Evolutionary conservation across 2,329 filamentous ascomycete genomes (phyloP).

Genomic region (Didymella glomerata): DNA sequence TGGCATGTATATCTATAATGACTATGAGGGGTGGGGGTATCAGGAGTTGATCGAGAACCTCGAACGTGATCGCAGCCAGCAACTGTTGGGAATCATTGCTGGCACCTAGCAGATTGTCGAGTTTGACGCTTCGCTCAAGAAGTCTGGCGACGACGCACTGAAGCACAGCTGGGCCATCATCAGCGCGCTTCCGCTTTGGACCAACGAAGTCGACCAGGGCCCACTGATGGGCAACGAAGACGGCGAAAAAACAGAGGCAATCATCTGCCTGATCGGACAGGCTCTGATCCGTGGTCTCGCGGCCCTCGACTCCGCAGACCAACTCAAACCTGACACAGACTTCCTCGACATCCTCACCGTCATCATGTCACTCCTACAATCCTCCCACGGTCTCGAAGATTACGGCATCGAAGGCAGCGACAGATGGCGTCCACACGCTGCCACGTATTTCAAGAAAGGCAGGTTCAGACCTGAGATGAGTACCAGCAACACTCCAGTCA

Average conservation of each 20-base stretch:
- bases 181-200: conserved; percentile 22
- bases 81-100: background rate
- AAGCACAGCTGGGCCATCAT: conserved; percentile 23
- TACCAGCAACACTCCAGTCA: background rate
- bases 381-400: background rate
- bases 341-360: conserved; percentile 12
- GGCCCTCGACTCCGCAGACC: conserved; percentile 21
- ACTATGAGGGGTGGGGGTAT: conserved; percentile 26
- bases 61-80: conserved; percentile 1
- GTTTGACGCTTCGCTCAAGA: conserved; percentile 24
- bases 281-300: conserved; percentile 23
- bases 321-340: conserved; percentile 24
- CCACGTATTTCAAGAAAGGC: background rate
- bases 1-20: conserved; percentile 30
- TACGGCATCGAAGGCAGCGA: background rate
- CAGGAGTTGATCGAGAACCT: conserved; percentile 29
- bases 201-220: conserved; percentile 22
- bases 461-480: background rate
- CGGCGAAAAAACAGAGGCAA: conserved; percentile 14
- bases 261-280: conserved; percentile 23
- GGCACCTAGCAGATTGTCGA: conserved; percentile 15
- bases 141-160: conserved; percentile 12
- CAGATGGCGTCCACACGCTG: conserved; percentile 2
- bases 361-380: background rate
- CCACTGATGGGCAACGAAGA: conserved; percentile 24